Base-by-base conservation (phyloP, 306 rosid genomes). In the Begonia peltatifolia region DNA sequence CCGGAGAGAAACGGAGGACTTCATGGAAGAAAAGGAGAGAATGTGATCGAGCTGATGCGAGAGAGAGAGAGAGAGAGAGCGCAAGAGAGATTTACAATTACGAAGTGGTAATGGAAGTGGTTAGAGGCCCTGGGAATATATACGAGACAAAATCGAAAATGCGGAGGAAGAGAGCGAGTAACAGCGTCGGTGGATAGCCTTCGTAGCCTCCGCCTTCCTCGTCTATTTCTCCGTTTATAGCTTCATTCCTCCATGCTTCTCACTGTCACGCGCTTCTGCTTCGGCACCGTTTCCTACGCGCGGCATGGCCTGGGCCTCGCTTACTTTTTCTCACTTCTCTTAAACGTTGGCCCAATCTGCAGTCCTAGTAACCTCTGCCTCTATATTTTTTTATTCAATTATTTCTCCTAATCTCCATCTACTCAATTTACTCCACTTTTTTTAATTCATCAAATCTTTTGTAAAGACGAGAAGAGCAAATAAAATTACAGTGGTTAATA, bases 201-300 rank as follows among this genome's bases (percentile, higher is more conserved):
- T 79, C 63, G 93, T 59, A 58, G 69, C 79, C 48, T 77, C 89
- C 97, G 95, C 83, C 87, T 7, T 15, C 47, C 69, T 63, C 79
- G 58, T 65, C 22, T 61, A 57, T 73, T 81, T 73, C 76, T 79
- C 78, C 93, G 87, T 67, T 58, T 59, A 12, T 13, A n/a, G 7
- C 47, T 25, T 5, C 38, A 30, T 9, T 53, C 6, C 18, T 30
- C 9, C 9, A 20, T 48, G 18, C 4, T 16, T 44, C 48, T n/a
- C 12, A 44, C 48, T 12, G 6, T 2, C 48, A n/a, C 14, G 48
- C 48, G 48, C 48, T 44, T 44, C n/a, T 10, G 14, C 48, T 3
- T 30, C 38, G 8, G 38, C 38, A 5, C 23, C 0, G 38, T 7
- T 30, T 5, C 38, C 38, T 30, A 6, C 38, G 38, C 38, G 38